These are phyloP conservation scores for Cenococcum geophilum DNA, from an alignment of 495 filamentous ascomycete species.

Conservation along the genomic window DNA sequence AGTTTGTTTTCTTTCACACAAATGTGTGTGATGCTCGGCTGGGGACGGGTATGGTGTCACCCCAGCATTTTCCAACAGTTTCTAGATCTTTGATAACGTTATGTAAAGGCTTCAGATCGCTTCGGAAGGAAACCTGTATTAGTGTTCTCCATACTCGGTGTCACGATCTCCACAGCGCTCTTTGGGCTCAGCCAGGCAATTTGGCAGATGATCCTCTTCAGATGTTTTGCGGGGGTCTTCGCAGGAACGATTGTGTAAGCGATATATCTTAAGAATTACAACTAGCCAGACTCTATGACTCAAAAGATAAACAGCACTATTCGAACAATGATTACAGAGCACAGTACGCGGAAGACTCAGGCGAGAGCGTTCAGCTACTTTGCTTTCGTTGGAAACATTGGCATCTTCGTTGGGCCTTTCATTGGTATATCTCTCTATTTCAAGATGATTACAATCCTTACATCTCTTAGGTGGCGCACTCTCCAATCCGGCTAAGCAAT, in stretches of 20 bases:
- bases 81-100: not conserved
- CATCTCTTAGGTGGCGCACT: slow-evolving; percentile 47
- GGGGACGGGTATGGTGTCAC: slow-evolving; percentile 47
- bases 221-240: slow-evolving; percentile 61
- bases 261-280: not conserved
- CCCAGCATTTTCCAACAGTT: not conserved
- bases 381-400: slow-evolving; percentile 60
- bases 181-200: slow-evolving; percentile 58
- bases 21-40: slow-evolving; percentile 53
- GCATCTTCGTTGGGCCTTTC: slow-evolving; percentile 62
- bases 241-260: slow-evolving; percentile 55
- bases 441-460: slow-evolving; percentile 1
- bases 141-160: slow-evolving; percentile 54
- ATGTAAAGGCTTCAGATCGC: slow-evolving; percentile 50
- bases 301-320: slow-evolving; percentile 44
- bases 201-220: slow-evolving; percentile 60
- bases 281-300: not conserved
- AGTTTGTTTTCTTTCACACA: slow-evolving; percentile 65
- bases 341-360: slow-evolving; percentile 58
- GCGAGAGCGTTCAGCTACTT: slow-evolving; percentile 67
- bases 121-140: slow-evolving; percentile 63
- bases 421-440: slow-evolving; percentile 39
- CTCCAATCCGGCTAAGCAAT: slow-evolving; percentile 55
- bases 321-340: slow-evolving; percentile 65
- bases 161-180: slow-evolving; percentile 50